Base-by-base conservation (phyloP, 2,329 filamentous ascomycete species). In the Albifimbria verrucaria region DNA sequence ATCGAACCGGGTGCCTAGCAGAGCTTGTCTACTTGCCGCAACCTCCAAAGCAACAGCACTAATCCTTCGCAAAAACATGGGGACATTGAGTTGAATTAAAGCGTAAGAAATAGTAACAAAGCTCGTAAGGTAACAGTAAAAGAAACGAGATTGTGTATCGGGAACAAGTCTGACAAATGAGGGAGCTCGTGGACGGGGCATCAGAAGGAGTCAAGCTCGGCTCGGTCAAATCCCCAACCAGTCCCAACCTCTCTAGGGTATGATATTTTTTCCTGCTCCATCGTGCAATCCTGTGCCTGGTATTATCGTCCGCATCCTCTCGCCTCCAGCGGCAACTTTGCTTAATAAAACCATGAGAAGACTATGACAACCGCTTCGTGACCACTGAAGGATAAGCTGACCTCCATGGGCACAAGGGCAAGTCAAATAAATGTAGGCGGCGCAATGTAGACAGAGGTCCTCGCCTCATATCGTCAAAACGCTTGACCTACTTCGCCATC, bases 401-500 rank as follows among this genome's bases (percentile, higher is more conserved):
- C n/a, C n/a, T n/a, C n/a, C n/a, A n/a, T n/a, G n/a, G n/a, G n/a
- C n/a, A n/a, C n/a, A n/a, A n/a, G n/a, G n/a, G n/a, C n/a, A n/a
- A n/a, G n/a, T n/a, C n/a, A n/a, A n/a, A n/a, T n/a, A n/a, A n/a
- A n/a, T n/a, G n/a, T n/a, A n/a, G n/a, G n/a, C n/a, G n/a, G n/a
- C n/a, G n/a, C n/a, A n/a, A n/a, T n/a, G n/a, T n/a, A n/a, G n/a
- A n/a, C n/a, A n/a, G n/a, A n/a, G n/a, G n/a, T n/a, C n/a, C n/a
- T n/a, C n/a, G n/a, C n/a, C n/a, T n/a, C n/a, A n/a, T n/a, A n/a
- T n/a, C n/a, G n/a, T n/a, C n/a, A n/a, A n/a, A n/a, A n/a, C n/a
- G n/a, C n/a, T n/a, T n/a, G n/a, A n/a, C n/a, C n/a, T n/a, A 62
- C 56, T 53, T 58, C 62, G 61, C 58, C 62, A 63, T 59, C 59